Evolutionary conservation across 306 rosid genomes (phyloP), one percentile per base, ranked within the genome.

Genomic region (Vigna hirtella): DNA sequence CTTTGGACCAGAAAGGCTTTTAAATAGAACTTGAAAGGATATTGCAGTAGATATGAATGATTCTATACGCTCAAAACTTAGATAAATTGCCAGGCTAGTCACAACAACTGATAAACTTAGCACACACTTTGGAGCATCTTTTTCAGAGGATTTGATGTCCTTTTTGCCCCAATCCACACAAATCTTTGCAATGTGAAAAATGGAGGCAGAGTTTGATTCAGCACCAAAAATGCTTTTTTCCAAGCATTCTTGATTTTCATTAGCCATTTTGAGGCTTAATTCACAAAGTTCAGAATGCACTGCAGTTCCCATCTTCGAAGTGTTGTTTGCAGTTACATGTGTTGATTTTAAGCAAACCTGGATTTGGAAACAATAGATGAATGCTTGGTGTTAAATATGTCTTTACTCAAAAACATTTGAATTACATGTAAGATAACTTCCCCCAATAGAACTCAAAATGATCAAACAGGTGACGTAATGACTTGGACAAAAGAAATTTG

Each of bases 141-240:
- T 83, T 83, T 85, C 90, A 57, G 91, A 84, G 72, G 85, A 87
- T 77, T 93, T 93, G 75, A 83, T 76, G 76, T 91, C 97, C 88
- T 85, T 90, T 85, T 91, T 88, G 5, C 97, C 96, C 97, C 91
- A 96, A 70, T 93, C 96, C 89, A 93, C 77, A 83, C 85, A 90
- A 80, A 93, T 84, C 89, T 91, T 96, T 30, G 87, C 86, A 80
- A 96, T 85, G 86, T 85, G 89, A 59, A 91, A 77, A 78, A 96
- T 66, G 81, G 89, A 91, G 63, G 87, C 90, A 56, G 88, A 87
- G 82, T 81, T 91, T 69, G 91, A 81, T 71, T 96, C 96, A 82
- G 83, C 80, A 1, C 87, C 85, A 51, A 87, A 90, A 77, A 80
- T 51, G 65, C 75, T 88, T 72, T 88, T 97, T 80, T 84, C 87